These are phyloP conservation scores for Tricladium varicosporioides DNA, from an alignment of 2,329 filamentous ascomycete genomes.

Conservation along the genomic window DNA sequence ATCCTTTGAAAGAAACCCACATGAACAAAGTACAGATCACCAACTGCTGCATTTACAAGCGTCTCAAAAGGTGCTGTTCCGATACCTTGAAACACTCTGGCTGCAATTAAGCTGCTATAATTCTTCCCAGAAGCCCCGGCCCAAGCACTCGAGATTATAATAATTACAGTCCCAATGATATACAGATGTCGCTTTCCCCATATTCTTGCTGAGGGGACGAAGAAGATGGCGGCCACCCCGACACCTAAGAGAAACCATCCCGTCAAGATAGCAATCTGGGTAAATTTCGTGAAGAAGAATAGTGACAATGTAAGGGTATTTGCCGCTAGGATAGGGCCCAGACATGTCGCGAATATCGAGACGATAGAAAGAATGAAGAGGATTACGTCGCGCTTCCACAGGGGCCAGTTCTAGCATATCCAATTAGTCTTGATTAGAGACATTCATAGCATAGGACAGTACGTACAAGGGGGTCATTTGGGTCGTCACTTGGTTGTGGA, in stretches of 20 bases:
- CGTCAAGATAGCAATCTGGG: slow-evolving; percentile 76
- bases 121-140: slow-evolving; percentile 59
- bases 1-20: slow-evolving; percentile 44
- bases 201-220: slow-evolving; percentile 82
- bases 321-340: slow-evolving; percentile 83
- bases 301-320: slow-evolving; percentile 78
- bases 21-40: slow-evolving; percentile 88
- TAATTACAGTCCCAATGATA: slow-evolving; percentile 69
- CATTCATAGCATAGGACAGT: slow-evolving; percentile 10
- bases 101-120: slow-evolving; percentile 72
- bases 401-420: slow-evolving; percentile 68
- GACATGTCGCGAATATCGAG: slow-evolving; percentile 78
- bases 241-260: slow-evolving; percentile 86
- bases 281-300: slow-evolving; percentile 64
- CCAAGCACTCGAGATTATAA: slow-evolving; percentile 76
- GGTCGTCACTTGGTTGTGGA: slow-evolving; percentile 87
- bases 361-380: slow-evolving; percentile 75
- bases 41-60: slow-evolving; percentile 82
- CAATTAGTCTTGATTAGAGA: slow-evolving; percentile 4
- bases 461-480: slow-evolving; percentile 77
- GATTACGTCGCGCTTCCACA: slow-evolving; percentile 82
- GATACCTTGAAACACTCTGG: slow-evolving; percentile 82
- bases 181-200: slow-evolving; percentile 94
- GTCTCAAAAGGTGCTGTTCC: slow-evolving; percentile 87
- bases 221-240: slow-evolving; percentile 76